Conservation (phyloP, 2,329 filamentous ascomycete species). For the Tolypocladium paradoxum region DNA sequence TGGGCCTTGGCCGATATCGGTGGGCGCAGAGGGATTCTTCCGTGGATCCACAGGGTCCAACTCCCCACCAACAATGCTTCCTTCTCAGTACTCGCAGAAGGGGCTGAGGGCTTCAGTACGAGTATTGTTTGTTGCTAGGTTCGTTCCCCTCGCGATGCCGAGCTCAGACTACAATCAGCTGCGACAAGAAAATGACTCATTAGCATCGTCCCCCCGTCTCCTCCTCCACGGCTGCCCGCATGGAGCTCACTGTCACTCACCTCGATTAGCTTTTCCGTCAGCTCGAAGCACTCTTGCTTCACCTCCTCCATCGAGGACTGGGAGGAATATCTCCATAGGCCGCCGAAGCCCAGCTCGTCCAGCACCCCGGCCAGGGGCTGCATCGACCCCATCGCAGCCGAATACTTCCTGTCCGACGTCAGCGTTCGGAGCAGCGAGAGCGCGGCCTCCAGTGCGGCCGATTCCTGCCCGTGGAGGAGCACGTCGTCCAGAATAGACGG, state of each 20-base stretch:
- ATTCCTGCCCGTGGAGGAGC: conserved; percentile 52
- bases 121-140: not conserved
- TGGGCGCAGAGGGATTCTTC: not conserved
- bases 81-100: not conserved
- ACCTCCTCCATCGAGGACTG: conserved; percentile 37
- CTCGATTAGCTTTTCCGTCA: conserved; percentile 52
- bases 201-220: not conserved
- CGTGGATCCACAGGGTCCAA: not conserved
- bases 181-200: not conserved
- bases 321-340: conserved; percentile 48
- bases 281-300: conserved; percentile 38
- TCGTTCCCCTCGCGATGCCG: not conserved
- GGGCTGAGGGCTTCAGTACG: not conserved
- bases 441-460: conserved; percentile 46
- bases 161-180: conserved; percentile 6
- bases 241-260: conserved; percentile 24
- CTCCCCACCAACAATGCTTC: not conserved
- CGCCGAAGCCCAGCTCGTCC: conserved; percentile 51
- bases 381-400: conserved; percentile 34
- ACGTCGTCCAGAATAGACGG: conserved; percentile 49
- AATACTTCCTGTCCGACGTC: conserved; percentile 41
- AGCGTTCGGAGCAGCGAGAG: conserved; percentile 49
- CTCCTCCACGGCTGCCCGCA: not conserved
- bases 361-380: conserved; percentile 41
- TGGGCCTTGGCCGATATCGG: conserved; percentile 3